Evolutionary conservation across 805 yeast species (phyloP).

Genomic region (Dipodascus geniculatus): DNA sequence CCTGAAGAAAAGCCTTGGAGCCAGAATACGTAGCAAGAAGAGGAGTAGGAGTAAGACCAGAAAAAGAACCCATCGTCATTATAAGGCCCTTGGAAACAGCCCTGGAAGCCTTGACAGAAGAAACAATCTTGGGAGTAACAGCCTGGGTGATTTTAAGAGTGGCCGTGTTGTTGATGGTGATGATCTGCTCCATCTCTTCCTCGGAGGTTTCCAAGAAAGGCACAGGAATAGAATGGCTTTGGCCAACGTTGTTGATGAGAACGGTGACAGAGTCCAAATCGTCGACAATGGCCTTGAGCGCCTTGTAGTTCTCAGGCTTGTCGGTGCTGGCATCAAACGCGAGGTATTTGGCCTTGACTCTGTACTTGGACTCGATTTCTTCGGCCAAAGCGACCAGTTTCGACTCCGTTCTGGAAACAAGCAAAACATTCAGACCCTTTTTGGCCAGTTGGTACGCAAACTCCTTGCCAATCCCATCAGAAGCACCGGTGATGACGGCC

Average conservation of each 20-base stretch:
- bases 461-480: constrained; percentile 96
- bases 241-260: constrained; percentile 87
- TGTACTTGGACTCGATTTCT: constrained; percentile 48
- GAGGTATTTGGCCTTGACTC: constrained; percentile 51
- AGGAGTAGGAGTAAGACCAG: constrained; percentile 90
- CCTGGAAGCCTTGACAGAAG: constrained; percentile 33
- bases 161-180: constrained; percentile 75
- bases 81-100: constrained; percentile 46
- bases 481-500: constrained; percentile 97
- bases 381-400: constrained; percentile 57
- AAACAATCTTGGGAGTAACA: constrained; percentile 59
- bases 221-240: constrained; percentile 88
- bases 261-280: constrained; percentile 41
- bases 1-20: constrained; percentile 87
- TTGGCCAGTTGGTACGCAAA: constrained; percentile 76
- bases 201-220: constrained; percentile 75
- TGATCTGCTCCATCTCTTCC: constrained; percentile 64
- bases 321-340: constrained; percentile 74
- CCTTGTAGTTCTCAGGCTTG: constrained; percentile 41
- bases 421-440: constrained; percentile 70
- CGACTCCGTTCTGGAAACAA: constrained; percentile 73
- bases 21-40: constrained; percentile 90
- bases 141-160: constrained; percentile 75
- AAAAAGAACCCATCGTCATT: constrained; percentile 93
- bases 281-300: constrained; percentile 35